Conservation (phyloP, 495 filamentous ascomycete genomes). For the Pyronema domesticum region DNA sequence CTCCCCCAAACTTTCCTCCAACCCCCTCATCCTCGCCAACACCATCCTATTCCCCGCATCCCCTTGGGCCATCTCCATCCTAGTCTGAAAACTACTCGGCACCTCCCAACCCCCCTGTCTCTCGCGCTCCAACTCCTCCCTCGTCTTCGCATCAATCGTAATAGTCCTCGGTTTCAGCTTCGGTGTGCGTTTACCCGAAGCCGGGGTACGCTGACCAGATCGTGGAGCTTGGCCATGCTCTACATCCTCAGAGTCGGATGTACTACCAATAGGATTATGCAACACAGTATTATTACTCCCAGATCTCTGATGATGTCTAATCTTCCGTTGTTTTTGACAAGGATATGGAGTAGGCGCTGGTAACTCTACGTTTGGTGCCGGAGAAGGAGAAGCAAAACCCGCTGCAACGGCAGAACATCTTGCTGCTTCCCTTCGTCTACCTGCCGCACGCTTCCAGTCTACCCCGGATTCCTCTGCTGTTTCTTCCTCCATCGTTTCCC, state of each 20-base stretch:
- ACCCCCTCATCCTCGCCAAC: slow-evolving; percentile 74
- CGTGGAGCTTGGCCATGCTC: background rate
- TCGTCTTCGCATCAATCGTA: background rate
- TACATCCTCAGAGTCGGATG: background rate
- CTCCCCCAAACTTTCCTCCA: slow-evolving; percentile 50
- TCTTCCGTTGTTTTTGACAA: background rate
- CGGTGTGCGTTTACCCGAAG: background rate
- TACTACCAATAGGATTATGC: slow-evolving; percentile 35
- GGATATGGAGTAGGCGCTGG: background rate
- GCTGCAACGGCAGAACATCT: background rate
- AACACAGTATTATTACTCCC: slow-evolving; percentile 63
- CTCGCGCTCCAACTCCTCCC: background rate
- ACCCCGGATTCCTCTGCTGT: background rate
- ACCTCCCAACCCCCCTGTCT: slow-evolving; percentile 32
- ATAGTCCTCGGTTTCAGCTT: background rate
- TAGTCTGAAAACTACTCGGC: slow-evolving; percentile 60
- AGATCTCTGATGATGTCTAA: slow-evolving; percentile 39
- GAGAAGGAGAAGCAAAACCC: background rate
- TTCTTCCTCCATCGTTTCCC: slow-evolving; percentile 54
- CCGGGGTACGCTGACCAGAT: background rate
- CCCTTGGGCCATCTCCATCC: slow-evolving; percentile 54
- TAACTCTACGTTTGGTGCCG: background rate
- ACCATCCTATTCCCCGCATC: slow-evolving; percentile 60
- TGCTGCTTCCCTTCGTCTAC: background rate
- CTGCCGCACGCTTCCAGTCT: background rate